Evolutionary conservation across 2,329 filamentous ascomycete species (phyloP).

Genomic region (Penicillium sp.): DNA sequence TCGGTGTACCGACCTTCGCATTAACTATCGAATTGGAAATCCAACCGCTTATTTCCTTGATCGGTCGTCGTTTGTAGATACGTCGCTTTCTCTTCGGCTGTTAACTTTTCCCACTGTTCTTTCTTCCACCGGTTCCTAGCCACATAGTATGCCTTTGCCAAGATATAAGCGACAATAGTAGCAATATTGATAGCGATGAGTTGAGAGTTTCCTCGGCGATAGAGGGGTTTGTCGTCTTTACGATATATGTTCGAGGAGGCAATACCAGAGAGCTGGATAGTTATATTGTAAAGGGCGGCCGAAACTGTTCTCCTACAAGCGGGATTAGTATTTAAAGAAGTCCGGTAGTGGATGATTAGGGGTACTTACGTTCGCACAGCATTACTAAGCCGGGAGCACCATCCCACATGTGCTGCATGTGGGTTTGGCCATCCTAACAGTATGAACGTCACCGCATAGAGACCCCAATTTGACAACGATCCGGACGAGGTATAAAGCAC

Average conservation of each 20-base stretch:
- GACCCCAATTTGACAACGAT: constrained; percentile 42
- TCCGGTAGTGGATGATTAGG: too few relatives aligned
- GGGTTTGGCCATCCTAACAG: constrained; percentile 12
- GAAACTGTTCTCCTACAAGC: background rate
- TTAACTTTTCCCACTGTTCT: constrained; percentile 47
- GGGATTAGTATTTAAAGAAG: too few relatives aligned
- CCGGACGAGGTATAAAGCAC: constrained; percentile 40
- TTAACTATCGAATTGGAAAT: constrained; percentile 54
- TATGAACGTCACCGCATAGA: constrained; percentile 39
- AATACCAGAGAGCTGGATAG: constrained; percentile 42
- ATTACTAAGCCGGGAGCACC: constrained; percentile 51
- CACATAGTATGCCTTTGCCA: constrained; percentile 32
- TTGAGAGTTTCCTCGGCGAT: constrained; percentile 35
- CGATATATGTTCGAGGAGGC: constrained; percentile 51
- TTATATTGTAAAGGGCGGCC: constrained; percentile 54
- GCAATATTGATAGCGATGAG: constrained; percentile 49
- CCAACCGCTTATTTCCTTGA: constrained; percentile 54
- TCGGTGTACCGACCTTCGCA: too few relatives aligned
- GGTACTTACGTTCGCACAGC: constrained; percentile 42
- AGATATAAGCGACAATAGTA: constrained; percentile 51
- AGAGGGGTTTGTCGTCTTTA: constrained; percentile 54
- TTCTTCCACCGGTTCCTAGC: constrained; percentile 35
- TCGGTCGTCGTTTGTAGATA: constrained; percentile 53
- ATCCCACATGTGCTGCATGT: constrained; percentile 51
- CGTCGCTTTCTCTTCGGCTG: constrained; percentile 46